Evolutionary conservation across 768 basidiomycete genomes (phyloP).

Genomic region (Trametes villosa): DNA sequence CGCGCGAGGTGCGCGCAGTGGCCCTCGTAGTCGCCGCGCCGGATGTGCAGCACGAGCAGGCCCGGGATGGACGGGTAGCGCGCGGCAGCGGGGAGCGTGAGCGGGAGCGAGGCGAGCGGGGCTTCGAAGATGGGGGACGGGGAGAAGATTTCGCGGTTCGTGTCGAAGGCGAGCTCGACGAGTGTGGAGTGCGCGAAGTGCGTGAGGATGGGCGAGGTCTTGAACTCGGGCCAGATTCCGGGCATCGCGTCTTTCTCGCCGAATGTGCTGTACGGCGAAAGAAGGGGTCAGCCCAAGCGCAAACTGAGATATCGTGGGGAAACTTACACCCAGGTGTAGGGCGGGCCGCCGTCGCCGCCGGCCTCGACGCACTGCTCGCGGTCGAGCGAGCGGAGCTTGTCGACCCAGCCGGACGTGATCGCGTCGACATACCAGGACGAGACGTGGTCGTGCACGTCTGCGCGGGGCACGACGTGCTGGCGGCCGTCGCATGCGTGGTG

Average conservation of each 20-base stretch:
- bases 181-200: slow-evolving; percentile 57
- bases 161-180: slow-evolving; percentile 44
- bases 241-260: slow-evolving; percentile 23
- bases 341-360: not conserved
- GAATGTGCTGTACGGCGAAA: slow-evolving; percentile 16
- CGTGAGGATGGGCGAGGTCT: slow-evolving; percentile 50
- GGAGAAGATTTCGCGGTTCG: slow-evolving; percentile 22
- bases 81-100: slow-evolving; percentile 12
- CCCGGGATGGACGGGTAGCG: slow-evolving; percentile 38
- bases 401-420: not conserved
- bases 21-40: slow-evolving; percentile 50
- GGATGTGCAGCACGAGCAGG: slow-evolving; percentile 52
- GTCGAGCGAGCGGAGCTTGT: not conserved
- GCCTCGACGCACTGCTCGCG: not conserved
- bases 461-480: not conserved
- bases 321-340: not conserved
- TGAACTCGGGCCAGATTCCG: slow-evolving; percentile 45
- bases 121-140: not conserved
- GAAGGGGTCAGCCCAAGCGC: not conserved
- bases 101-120: not conserved
- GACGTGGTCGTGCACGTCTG: not conserved
- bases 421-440: not conserved
- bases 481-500: not conserved
- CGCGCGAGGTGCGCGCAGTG: slow-evolving; percentile 48
- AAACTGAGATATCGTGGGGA: not conserved